These are phyloP conservation scores for Lactarius sanguifluus DNA, from an alignment of 768 basidiomycete species.

Conservation along the genomic window DNA sequence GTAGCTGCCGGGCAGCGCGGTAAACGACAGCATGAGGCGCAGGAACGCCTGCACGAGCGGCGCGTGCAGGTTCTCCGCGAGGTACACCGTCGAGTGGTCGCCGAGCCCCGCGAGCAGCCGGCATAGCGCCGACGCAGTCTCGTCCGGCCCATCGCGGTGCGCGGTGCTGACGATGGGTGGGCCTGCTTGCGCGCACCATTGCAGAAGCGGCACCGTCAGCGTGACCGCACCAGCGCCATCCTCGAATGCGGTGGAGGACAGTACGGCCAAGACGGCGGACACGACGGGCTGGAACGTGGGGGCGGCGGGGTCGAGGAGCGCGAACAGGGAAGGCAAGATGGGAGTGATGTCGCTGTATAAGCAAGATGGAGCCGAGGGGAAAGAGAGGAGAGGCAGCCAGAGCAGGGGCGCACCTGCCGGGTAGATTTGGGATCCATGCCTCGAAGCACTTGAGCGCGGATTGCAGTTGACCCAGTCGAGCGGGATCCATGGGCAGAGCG, in stretches of 20 bases:
- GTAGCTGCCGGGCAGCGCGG: conserved; percentile 70
- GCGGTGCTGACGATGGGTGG: conserved; percentile 41
- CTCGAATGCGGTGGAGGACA: conserved; percentile 69
- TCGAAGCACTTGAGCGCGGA: conserved; percentile 79
- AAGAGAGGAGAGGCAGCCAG: background rate
- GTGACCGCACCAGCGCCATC: conserved; percentile 67
- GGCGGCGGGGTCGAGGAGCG: conserved; percentile 40
- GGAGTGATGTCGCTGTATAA: conserved; percentile 61
- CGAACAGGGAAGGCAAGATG: conserved; percentile 63
- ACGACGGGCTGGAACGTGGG: conserved; percentile 43
- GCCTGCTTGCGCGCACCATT: conserved; percentile 68
- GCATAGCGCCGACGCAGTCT: conserved; percentile 68
- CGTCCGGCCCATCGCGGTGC: conserved; percentile 43
- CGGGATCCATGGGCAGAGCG: conserved; percentile 37
- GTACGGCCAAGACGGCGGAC: conserved; percentile 60
- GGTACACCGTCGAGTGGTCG: conserved; percentile 80
- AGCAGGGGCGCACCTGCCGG: conserved; percentile 52
- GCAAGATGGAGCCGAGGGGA: conserved; percentile 4
- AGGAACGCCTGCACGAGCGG: conserved; percentile 64
- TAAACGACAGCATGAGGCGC: conserved; percentile 67
- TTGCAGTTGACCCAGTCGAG: conserved; percentile 49
- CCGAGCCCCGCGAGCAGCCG: conserved; percentile 80
- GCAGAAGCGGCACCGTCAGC: conserved; percentile 82
- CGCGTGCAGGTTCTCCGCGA: conserved; percentile 67
- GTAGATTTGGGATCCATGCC: conserved; percentile 76